Percentiles rank a stretch among this genome's conserved stretches.
Evolutionary conservation across 108 stramenopile genomes (phyloP).

Genomic region (Fragilariopsis cylindrus): DNA sequence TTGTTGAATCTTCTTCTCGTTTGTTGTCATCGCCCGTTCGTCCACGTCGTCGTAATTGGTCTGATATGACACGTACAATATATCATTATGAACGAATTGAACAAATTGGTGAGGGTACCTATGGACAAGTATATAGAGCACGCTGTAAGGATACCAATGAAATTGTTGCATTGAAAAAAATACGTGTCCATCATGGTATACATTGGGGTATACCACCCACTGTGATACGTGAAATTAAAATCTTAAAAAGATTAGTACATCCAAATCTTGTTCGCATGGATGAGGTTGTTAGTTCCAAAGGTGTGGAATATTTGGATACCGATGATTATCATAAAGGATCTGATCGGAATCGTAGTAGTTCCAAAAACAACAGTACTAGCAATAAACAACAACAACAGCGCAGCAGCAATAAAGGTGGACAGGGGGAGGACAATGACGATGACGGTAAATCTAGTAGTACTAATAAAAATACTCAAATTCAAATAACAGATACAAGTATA

Average conservation of each 20-base stretch:
- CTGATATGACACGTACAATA: slow-evolving; percentile 70
- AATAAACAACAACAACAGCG: not conserved
- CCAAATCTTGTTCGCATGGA: slow-evolving; percentile 72
- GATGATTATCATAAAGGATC: slow-evolving; percentile 53
- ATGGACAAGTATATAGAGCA: slow-evolving; percentile 85
- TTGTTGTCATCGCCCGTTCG: not conserved
- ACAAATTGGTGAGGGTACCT: slow-evolving; percentile 89
- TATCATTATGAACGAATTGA: slow-evolving; percentile 73
- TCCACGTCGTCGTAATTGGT: slow-evolving; percentile 25
- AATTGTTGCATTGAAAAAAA: slow-evolving; percentile 83
- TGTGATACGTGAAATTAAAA: slow-evolving; percentile 85
- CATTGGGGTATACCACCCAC: slow-evolving; percentile 78
- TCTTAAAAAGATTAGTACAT: slow-evolving; percentile 75
- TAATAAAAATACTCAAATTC: slow-evolving; percentile 23
- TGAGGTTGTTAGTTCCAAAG: slow-evolving; percentile 86
- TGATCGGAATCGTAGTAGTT: slow-evolving; percentile 19
- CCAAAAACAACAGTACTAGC: not conserved
- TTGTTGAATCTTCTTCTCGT: too few relatives aligned
- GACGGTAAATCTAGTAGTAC: slow-evolving; percentile 9
- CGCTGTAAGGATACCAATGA: slow-evolving; percentile 52
- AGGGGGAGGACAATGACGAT: not conserved
- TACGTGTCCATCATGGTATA: slow-evolving; percentile 65
- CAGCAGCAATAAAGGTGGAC: not conserved
- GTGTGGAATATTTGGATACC: slow-evolving; percentile 73
- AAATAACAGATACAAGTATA: too few relatives aligned